Percentiles rank a stretch among this genome's conserved stretches.
Conservation (phyloP, 2,329 filamentous ascomycete species). For the Ophiosphaerella korrae region DNA sequence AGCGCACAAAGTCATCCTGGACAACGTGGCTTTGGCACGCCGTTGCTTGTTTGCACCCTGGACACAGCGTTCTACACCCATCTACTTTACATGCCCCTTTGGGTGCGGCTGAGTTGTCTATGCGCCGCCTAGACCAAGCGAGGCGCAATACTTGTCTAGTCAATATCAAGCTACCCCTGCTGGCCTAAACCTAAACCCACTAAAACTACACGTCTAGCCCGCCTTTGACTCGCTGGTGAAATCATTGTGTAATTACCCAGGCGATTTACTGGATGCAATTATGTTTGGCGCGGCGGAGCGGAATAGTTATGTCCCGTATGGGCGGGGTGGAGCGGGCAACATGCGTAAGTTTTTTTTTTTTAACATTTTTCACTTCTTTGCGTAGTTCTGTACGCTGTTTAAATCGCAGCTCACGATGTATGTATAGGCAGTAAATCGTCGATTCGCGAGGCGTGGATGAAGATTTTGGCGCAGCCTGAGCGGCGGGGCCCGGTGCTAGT, state of each 20-base stretch:
- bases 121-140: neutral
- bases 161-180: conserved; percentile 2
- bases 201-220: neutral
- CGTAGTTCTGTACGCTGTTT: neutral
- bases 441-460: conserved; percentile 11
- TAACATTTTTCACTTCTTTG: neutral
- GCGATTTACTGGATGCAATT: neutral
- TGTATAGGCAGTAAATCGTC: conserved; percentile 14
- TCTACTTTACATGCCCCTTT: conserved; percentile 3
- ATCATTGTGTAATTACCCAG: too few species aligned
- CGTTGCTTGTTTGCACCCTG: neutral
- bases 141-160: conserved; percentile 1
- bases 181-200: neutral
- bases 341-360: conserved; percentile 9
- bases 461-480: neutral
- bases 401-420: neutral
- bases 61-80: neutral
- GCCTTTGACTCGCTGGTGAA: too few species aligned
- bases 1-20: neutral
- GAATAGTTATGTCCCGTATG: conserved; percentile 14
- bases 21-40: neutral
- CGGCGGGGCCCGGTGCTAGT: neutral
- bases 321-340: conserved; percentile 18
- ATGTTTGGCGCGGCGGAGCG: neutral
- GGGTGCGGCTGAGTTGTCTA: conserved; percentile 5